Evolutionary conservation across 148 eudicot species (phyloP).

Genomic region (Amaranthus palmeri): DNA sequence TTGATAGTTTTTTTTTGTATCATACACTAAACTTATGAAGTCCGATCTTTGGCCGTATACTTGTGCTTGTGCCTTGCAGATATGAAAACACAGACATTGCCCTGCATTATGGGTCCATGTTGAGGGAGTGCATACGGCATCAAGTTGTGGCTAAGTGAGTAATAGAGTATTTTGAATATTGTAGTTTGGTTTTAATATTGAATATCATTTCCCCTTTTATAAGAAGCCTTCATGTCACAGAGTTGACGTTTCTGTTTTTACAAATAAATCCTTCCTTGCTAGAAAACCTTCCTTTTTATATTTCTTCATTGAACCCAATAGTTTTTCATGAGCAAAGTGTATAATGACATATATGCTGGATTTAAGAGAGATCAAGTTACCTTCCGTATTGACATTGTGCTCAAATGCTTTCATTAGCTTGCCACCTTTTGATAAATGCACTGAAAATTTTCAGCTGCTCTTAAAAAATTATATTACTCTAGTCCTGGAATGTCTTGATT

Average conservation of each 20-base stretch:
- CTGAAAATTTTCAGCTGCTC: not conserved
- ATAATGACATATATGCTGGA: not conserved
- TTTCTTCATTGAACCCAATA: no score
- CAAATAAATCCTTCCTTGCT: no score
- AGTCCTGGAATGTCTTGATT: not conserved
- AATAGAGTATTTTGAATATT: not conserved
- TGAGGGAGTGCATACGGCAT: conserved; percentile 99
- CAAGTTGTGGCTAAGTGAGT: conserved; percentile 92
- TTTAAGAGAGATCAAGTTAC: not conserved
- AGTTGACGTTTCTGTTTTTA: not conserved
- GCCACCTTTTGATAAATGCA: not conserved
- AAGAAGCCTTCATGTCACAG: not conserved
- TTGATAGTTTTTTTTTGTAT: not conserved
- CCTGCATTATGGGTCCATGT: conserved; percentile 89
- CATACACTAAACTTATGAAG: not conserved
- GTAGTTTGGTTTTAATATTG: not conserved
- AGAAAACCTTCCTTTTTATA: no score
- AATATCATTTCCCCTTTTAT: not conserved
- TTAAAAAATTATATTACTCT: not conserved
- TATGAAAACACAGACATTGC: conserved; percentile 87
- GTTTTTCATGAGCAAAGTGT: no score
- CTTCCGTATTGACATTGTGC: no score
- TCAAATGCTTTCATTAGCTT: not conserved
- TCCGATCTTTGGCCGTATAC: conserved; percentile 4
- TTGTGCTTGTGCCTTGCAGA: conserved; percentile 37